Conservation (phyloP, 805 yeast species). For the Saccharomycopsis malanga region DNA sequence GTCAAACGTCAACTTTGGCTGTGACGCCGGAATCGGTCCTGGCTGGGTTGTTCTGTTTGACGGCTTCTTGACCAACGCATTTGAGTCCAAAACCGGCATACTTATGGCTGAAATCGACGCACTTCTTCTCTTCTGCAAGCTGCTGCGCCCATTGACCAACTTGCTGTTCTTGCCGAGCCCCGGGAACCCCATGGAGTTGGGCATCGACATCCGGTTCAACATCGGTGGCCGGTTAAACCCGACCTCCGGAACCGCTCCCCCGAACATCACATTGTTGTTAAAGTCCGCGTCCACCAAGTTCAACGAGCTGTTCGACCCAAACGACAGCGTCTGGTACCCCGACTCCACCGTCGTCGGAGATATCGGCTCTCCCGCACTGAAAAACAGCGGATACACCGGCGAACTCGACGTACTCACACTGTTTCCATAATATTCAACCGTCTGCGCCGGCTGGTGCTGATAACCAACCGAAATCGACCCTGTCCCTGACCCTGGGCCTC, state of each 20-base stretch:
- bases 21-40: constrained; percentile 31
- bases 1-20: constrained; percentile 25
- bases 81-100: constrained; percentile 3
- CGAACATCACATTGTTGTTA: not conserved
- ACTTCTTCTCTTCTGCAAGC: constrained; percentile 9
- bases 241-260: not conserved
- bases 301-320: not conserved
- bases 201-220: not conserved
- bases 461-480: too few relatives aligned
- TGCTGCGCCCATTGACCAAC: not conserved
- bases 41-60: constrained; percentile 27
- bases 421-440: not conserved
- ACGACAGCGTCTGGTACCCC: not conserved
- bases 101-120: constrained; percentile 2
- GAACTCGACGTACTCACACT: not conserved
- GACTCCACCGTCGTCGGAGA: constrained; percentile 12
- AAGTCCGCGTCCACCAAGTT: not conserved
- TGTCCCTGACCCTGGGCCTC: too few relatives aligned
- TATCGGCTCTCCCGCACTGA: constrained; percentile 10
- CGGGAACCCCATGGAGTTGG: not conserved
- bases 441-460: not conserved
- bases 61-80: constrained; percentile 7
- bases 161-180: constrained; percentile 2
- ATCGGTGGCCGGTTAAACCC: not conserved
- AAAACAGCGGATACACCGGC: constrained; percentile 10